Conservation (phyloP, 2,329 filamentous ascomycete species). For the Dactylellina drechsleri region DNA sequence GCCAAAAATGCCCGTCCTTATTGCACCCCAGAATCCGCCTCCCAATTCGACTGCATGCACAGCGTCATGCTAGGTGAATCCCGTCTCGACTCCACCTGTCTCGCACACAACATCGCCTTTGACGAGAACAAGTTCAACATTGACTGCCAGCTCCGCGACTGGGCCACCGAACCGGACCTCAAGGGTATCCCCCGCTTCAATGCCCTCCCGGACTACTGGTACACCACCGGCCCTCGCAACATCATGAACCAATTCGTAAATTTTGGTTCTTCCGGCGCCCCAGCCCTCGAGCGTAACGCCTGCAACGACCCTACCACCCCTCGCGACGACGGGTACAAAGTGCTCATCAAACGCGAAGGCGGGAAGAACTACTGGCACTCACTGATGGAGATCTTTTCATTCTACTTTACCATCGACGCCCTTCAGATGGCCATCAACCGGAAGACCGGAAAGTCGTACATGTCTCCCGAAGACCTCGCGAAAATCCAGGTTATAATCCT, state of each 20-base stretch:
- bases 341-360: slow-evolving; percentile 62
- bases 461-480: slow-evolving; percentile 54
- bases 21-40: slow-evolving; percentile 56
- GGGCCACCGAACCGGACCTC: slow-evolving; percentile 18
- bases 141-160: slow-evolving; percentile 55
- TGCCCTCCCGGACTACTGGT: slow-evolving; percentile 59
- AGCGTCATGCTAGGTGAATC: slow-evolving; percentile 42
- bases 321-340: slow-evolving; percentile 50
- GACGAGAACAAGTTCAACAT: slow-evolving; percentile 56
- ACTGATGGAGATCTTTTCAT: slow-evolving; percentile 61
- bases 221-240: slow-evolving; percentile 59
- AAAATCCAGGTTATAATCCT: slow-evolving; percentile 61
- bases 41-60: slow-evolving; percentile 59
- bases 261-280: slow-evolving; percentile 20
- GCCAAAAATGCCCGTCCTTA: slow-evolving; percentile 57
- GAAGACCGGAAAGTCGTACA: slow-evolving; percentile 54
- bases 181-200: slow-evolving; percentile 40
- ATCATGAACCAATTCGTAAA: slow-evolving; percentile 57
- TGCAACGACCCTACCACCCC: slow-evolving; percentile 25
- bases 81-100: slow-evolving; percentile 58
- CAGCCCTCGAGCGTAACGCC: slow-evolving; percentile 14
- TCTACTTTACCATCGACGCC: slow-evolving; percentile 60
- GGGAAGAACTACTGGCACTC: slow-evolving; percentile 61
- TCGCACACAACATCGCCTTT: slow-evolving; percentile 55
- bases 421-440: slow-evolving; percentile 59